These are phyloP conservation scores for Fragaria iinumae DNA, from an alignment of 306 rosid species.

Conservation along the genomic window DNA sequence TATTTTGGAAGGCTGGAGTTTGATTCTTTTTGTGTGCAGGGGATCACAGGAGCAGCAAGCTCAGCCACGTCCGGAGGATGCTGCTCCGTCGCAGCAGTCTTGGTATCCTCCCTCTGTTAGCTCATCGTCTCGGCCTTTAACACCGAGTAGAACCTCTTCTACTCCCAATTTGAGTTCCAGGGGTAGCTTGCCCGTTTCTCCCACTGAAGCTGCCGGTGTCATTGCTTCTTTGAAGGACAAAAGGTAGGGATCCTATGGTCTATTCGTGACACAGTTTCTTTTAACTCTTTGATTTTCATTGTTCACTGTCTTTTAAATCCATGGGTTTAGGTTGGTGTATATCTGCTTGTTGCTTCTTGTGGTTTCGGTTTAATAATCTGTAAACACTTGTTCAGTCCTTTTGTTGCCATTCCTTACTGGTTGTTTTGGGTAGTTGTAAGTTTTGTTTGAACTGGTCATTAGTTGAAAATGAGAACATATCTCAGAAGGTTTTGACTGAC, in stretches of 20 bases:
- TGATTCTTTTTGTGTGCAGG: constrained; percentile 35
- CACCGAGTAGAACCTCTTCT: constrained; percentile 56
- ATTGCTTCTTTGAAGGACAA: constrained; percentile 75
- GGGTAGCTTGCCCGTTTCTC: constrained; percentile 53
- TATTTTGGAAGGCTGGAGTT: neutral
- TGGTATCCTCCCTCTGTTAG: constrained; percentile 83
- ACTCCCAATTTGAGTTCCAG: constrained; percentile 42
- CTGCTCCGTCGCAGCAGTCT: constrained; percentile 63
- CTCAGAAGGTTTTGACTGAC: neutral
- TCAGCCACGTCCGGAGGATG: constrained; percentile 55
- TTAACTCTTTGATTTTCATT: neutral
- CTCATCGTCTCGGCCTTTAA: constrained; percentile 64
- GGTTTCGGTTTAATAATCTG: neutral
- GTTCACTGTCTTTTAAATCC: neutral
- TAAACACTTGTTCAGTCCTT: neutral
- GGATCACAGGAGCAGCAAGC: constrained; percentile 80
- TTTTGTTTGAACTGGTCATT: neutral
- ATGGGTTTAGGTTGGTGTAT: neutral
- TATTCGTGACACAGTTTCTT: neutral
- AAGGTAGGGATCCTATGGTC: constrained; percentile 31
- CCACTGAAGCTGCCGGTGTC: constrained; percentile 78
- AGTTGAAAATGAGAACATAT: neutral
- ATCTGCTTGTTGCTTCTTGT: neutral
- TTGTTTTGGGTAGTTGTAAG: neutral
- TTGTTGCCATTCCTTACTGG: neutral